phyloP scores from a whole-genome alignment of 805 yeast genomes.

The Barnettozyma californica region DNA sequence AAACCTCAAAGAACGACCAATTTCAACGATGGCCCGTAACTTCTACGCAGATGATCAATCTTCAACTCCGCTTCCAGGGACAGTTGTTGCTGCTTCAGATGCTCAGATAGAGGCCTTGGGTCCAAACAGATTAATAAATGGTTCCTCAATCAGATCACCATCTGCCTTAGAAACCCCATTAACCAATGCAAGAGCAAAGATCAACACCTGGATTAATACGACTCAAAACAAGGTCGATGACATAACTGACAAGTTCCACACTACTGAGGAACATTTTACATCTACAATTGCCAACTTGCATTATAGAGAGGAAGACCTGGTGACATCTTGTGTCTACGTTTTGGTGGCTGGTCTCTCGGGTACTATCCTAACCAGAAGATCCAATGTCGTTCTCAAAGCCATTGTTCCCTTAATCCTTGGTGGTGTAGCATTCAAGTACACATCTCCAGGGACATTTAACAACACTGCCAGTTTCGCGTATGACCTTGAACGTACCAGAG shows the following conservation, averaged over 20 bases:
- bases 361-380: conserved; percentile 63
- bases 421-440: conserved; percentile 55
- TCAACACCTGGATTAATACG: conserved; percentile 15
- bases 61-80: conserved; percentile 46
- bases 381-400: conserved; percentile 49
- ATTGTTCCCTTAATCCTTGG: conserved; percentile 59
- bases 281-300: conserved; percentile 60
- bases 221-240: conserved; percentile 39
- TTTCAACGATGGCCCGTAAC: conserved; percentile 3
- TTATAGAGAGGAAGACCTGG: conserved; percentile 57
- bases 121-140: conserved; percentile 45
- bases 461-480: conserved; percentile 56
- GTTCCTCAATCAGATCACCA: conserved; percentile 52
- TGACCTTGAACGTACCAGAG: conserved; percentile 50
- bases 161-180: conserved; percentile 43
- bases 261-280: conserved; percentile 59
- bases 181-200: conserved; percentile 40
- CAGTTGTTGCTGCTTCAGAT: conserved; percentile 38
- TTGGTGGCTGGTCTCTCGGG: conserved; percentile 68
- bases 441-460: conserved; percentile 66
- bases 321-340: conserved; percentile 68
- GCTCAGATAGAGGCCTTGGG: conserved; percentile 40
- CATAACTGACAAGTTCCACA: conserved; percentile 45
- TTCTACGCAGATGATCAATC: conserved; percentile 47
- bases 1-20: not conserved